phyloP scores from a whole-genome alignment of 2,329 filamentous ascomycete species.

The Diaporthe australafricana region DNA sequence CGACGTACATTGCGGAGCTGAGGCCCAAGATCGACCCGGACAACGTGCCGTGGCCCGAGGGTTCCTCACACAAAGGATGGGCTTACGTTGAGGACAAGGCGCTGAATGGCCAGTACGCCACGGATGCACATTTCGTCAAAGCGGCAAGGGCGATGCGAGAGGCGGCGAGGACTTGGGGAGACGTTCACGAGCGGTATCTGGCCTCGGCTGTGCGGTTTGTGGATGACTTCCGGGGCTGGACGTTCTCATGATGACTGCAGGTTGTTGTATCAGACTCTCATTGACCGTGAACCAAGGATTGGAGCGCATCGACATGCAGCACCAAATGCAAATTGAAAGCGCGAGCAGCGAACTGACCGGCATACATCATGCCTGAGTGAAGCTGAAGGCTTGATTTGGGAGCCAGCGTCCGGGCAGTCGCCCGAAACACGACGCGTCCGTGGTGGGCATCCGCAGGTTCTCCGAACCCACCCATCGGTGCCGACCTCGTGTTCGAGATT shows the following conservation, averaged over 20 bases:
- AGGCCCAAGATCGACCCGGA: slow-evolving; percentile 79
- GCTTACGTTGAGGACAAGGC: slow-evolving; percentile 79
- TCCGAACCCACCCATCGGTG: no score
- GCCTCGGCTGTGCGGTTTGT: slow-evolving; percentile 78
- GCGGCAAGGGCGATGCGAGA: slow-evolving; percentile 80
- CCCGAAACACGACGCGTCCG: neutral
- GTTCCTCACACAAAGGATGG: slow-evolving; percentile 79
- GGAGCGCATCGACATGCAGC: neutral
- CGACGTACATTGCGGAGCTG: slow-evolving; percentile 80
- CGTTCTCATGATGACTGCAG: slow-evolving; percentile 44
- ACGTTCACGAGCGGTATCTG: slow-evolving; percentile 74
- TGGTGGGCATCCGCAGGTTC: neutral
- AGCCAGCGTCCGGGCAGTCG: neutral
- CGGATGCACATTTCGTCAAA: slow-evolving; percentile 89
- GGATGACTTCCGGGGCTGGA: slow-evolving; percentile 79
- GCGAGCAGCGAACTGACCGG: neutral
- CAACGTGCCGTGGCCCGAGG: slow-evolving; percentile 63
- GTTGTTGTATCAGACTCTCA: neutral
- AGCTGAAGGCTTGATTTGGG: neutral
- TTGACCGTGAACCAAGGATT: neutral
- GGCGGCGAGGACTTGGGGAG: slow-evolving; percentile 79
- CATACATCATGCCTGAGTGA: neutral
- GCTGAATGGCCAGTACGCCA: slow-evolving; percentile 73
- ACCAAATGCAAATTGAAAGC: neutral
- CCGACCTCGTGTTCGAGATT: neutral